Evolutionary conservation across 1,139 yeast species (phyloP), one percentile per base, ranked within the genome.

Genomic region (Diutina catenulata): DNA sequence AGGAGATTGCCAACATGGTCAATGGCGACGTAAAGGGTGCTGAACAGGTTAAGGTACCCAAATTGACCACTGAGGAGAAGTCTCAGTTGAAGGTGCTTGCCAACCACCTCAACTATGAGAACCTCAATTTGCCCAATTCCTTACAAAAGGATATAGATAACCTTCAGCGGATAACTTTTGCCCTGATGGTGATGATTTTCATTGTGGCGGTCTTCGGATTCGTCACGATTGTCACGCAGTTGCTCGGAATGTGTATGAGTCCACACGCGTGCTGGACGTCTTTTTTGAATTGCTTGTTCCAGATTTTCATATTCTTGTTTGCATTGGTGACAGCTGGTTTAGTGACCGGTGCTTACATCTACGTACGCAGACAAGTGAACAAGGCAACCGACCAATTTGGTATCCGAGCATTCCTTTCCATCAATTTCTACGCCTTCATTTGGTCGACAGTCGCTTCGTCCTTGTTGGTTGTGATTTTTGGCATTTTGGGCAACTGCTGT

Each of bases 181-280:
- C 56, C 9, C 48, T 64, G 40, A 60, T 74, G 25, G 62, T 56
- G 4, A 41, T 61, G 36, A 41, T 65, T 46, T 69, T 72, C 54
- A 59, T 68, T 35, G 60, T 69, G 35, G 62, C 68, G 27, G 49
- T 70, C 19, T 58, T 71, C 38, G 68, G 72, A 20, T 57, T 68
- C 36, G 53, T 59, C 27, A 51, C 68, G 7, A 45, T 64, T 1
- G 52, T 57, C n/a, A 36, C 74, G 28, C 62, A 65, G 32, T 41
- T 61, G 18, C 36, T 74, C 8, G 50, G 64, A 3, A 68, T 58
- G 40, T 56, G 53, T 43, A 48, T 62, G 40, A 55, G 64, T 18
- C 71, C 71, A 4, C 52, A 60, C 32, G 56, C 51, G 40, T 58
- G 64, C 43, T 57, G 62, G 42, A 59, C 66, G 35, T 59, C 70